Base-by-base conservation (phyloP, 345 rosid genomes). In the Cardamine occulta region DNA sequence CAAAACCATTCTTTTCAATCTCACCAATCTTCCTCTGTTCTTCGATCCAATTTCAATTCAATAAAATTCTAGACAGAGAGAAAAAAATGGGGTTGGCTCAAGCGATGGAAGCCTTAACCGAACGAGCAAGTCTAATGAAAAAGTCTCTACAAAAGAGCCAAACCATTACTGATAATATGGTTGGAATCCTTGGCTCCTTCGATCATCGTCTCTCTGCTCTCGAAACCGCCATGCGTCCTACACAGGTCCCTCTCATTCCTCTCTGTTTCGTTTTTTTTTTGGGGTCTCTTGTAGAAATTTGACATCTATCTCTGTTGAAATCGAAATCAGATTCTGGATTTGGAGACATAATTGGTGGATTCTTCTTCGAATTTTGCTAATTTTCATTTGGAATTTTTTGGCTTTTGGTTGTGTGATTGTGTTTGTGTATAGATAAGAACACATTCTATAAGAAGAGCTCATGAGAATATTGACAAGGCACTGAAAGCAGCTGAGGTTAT, bases 201-300 rank as follows among this genome's bases (percentile, higher is more conserved):
- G 97, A 95, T 66, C 87, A 89, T 84, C 97, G 99, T 23, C 99
- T 95, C 84, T 92, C 99, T 26, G 91, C 97, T 68, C 96, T 95
- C 48, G 97, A 95, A 74, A 92, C 99, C 70, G 99, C 97, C 82
- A 88, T 95, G 99, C 97, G 97, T 11, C 97, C 99, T 15, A 90
- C 99, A 56, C 99, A 95, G 96, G 98, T 86, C 29, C 18, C 4
- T 39, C 4, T 39, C n/a, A 18, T 48, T 13, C 39, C 18, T 8
- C 55, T 74, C 68, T 53, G 35, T 62, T 62, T 62, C 8, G 7
- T 14, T 49, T 37, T 63, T 12, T 10, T 37, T 56, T 8, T 7
- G 15, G 15, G 14, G 40, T 58, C n/a, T 48, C 56, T 14, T 26
- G 4, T 37, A 1, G 12, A 44, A 2, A 19, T 47, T 35, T 57